Percentiles rank a stretch among this genome's conserved stretches.
Conservation (phyloP, 2,329 filamentous ascomycete species). For the Pseudonectria foliicola region DNA sequence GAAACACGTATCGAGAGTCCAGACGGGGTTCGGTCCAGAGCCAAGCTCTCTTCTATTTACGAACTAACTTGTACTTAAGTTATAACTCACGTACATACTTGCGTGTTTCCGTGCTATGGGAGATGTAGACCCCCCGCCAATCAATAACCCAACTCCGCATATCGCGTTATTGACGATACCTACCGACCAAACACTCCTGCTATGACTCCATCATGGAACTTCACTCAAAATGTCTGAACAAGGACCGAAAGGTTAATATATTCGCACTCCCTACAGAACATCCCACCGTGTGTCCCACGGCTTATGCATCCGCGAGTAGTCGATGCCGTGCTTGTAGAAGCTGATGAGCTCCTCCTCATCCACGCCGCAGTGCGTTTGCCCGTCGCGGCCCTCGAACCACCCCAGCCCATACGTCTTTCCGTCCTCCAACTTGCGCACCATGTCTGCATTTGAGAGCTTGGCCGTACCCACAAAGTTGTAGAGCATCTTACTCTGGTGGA, state of each 20-base stretch:
- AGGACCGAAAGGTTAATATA: conserved; percentile 1
- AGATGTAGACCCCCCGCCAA: too few species aligned
- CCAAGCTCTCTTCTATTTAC: too few species aligned
- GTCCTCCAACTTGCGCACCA: conserved; percentile 52
- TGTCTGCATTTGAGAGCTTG: conserved; percentile 51
- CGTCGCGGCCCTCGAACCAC: conserved; percentile 69
- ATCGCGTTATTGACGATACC: too few species aligned
- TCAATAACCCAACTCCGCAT: too few species aligned
- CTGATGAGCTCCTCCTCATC: conserved; percentile 67
- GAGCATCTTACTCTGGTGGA: conserved; percentile 76
- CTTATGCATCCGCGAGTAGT: conserved; percentile 40
- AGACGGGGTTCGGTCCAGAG: too few species aligned
- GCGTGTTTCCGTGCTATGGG: too few species aligned
- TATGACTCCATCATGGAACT: too few species aligned
- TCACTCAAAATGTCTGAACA: too few species aligned
- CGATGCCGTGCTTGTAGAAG: conserved; percentile 57
- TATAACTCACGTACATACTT: too few species aligned
- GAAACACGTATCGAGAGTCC: too few species aligned
- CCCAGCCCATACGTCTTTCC: conserved; percentile 66
- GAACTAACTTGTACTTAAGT: too few species aligned
- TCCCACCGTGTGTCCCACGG: conserved; percentile 44
- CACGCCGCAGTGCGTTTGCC: conserved; percentile 66
- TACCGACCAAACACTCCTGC: too few species aligned
- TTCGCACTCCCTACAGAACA: conserved; percentile 17
- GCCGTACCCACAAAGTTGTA: conserved; percentile 67